Evolutionary conservation across 2,329 filamentous ascomycete species (phyloP).

Genomic region (Lecanicillium sp.): DNA sequence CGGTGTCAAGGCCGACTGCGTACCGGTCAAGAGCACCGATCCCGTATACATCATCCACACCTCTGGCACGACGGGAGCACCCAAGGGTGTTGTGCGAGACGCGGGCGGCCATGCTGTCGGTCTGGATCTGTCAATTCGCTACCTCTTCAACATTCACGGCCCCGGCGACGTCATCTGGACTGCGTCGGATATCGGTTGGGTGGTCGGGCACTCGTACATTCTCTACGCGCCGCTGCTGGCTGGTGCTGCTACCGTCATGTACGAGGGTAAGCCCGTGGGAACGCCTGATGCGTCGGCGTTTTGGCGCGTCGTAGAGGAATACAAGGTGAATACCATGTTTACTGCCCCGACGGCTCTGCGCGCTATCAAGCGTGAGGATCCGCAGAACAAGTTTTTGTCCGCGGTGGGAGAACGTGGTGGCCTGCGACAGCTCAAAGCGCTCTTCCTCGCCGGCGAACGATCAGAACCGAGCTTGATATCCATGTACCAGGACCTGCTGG

Average conservation of each 20-base stretch:
- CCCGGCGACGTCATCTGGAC: conserved; percentile 71
- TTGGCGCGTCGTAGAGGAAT: conserved; percentile 79
- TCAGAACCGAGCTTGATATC: conserved; percentile 81
- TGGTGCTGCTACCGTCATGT: conserved; percentile 79
- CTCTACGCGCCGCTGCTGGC: conserved; percentile 80
- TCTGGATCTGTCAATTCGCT: conserved; percentile 71
- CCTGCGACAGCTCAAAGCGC: conserved; percentile 59
- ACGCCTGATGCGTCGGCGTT: conserved; percentile 83
- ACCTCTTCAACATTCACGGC: conserved; percentile 74
- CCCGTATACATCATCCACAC: conserved; percentile 89
- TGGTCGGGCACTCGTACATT: conserved; percentile 63
- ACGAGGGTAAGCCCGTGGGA: conserved; percentile 89
- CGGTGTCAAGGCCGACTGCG: conserved; percentile 62
- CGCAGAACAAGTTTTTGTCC: conserved; percentile 59
- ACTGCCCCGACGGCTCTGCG: conserved; percentile 83
- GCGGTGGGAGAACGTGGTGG: conserved; percentile 59
- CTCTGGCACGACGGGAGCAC: conserved; percentile 71
- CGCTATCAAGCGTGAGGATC: conserved; percentile 81
- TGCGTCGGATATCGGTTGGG: conserved; percentile 87
- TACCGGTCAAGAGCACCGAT: conserved; percentile 71
- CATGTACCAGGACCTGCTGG: conserved; percentile 69
- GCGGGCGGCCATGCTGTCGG: conserved; percentile 84
- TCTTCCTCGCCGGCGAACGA: conserved; percentile 84
- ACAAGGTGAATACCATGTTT: conserved; percentile 76
- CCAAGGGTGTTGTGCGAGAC: conserved; percentile 77